Conservation (phyloP, 2,329 filamentous ascomycete genomes). For the Sordariomycetes sp. region DNA sequence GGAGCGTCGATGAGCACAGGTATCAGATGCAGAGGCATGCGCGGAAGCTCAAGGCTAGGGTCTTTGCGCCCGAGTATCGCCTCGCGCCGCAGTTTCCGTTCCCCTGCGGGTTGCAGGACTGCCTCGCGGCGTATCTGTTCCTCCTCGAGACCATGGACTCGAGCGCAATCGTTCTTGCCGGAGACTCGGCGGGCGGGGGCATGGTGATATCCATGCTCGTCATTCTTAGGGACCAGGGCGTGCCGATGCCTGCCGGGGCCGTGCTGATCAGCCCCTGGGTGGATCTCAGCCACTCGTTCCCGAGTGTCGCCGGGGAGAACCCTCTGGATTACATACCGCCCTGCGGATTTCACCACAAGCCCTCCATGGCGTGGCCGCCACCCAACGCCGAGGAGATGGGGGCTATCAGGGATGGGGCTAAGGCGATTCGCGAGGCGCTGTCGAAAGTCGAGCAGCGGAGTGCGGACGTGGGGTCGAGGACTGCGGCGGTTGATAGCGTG, state of each 20-base stretch:
- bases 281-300: constrained; percentile 89
- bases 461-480: neutral
- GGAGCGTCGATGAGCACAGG: constrained; percentile 90
- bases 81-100: constrained; percentile 92
- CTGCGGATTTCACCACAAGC: constrained; percentile 80
- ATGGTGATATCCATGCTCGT: constrained; percentile 77
- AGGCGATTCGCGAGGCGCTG: constrained; percentile 20
- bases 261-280: constrained; percentile 93
- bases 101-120: constrained; percentile 84
- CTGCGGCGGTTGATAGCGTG: neutral
- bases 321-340: constrained; percentile 79
- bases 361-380: constrained; percentile 84
- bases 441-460: constrained; percentile 8
- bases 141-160: constrained; percentile 66
- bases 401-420: constrained; percentile 35
- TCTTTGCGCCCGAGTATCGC: constrained; percentile 78
- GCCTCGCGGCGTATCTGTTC: constrained; percentile 74
- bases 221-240: constrained; percentile 64
- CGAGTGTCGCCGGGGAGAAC: constrained; percentile 63
- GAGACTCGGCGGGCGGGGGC: constrained; percentile 86
- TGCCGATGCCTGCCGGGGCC: constrained; percentile 78
- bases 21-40: constrained; percentile 97
- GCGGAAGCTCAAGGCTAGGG: constrained; percentile 78
- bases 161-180: constrained; percentile 72
- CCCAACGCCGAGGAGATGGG: constrained; percentile 65